A percentile compares a stretch with the other conserved stretches of the same genome.
Conservation (phyloP, 495 filamentous ascomycete genomes). For the Sporormia fimetaria region DNA sequence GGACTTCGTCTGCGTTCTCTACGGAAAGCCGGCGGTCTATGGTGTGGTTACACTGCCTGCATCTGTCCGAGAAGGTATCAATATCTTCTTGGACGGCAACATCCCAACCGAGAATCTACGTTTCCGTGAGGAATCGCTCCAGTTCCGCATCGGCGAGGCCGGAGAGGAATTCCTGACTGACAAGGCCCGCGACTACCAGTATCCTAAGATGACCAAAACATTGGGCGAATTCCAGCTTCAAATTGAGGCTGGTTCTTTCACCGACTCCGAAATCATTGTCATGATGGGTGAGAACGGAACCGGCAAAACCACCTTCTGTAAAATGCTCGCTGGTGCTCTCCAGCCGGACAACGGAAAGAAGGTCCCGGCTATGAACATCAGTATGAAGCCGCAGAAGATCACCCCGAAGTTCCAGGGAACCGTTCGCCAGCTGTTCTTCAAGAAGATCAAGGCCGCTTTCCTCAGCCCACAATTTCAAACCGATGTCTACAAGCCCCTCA, state of each 20-base stretch:
- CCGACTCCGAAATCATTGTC: slow-evolving; percentile 94
- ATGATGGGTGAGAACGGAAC: slow-evolving; percentile 99
- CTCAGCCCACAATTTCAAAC: slow-evolving; percentile 96
- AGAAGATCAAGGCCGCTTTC: slow-evolving; percentile 95
- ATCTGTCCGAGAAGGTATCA: slow-evolving; percentile 97
- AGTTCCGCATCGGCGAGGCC: slow-evolving; percentile 89
- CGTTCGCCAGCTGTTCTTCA: slow-evolving; percentile 89
- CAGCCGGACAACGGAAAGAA: slow-evolving; percentile 69
- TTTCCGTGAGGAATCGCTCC: slow-evolving; percentile 92
- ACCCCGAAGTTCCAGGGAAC: slow-evolving; percentile 94
- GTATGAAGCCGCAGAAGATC: slow-evolving; percentile 99
- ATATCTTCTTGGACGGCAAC: slow-evolving; percentile 97
- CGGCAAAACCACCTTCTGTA: slow-evolving; percentile 95
- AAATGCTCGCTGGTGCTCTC: slow-evolving; percentile 80
- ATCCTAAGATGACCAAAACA: slow-evolving; percentile 88
- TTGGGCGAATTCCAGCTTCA: slow-evolving; percentile 77
- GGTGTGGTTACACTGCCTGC: slow-evolving; percentile 96
- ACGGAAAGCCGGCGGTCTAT: slow-evolving; percentile 88
- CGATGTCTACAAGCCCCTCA: slow-evolving; percentile 96
- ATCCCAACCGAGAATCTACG: slow-evolving; percentile 97
- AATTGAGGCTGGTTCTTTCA: slow-evolving; percentile 76
- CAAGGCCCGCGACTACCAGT: slow-evolving; percentile 70
- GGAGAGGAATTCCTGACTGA: slow-evolving; percentile 84
- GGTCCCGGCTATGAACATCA: slow-evolving; percentile 88
- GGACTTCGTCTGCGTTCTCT: slow-evolving; percentile 94